Conservation (phyloP, 345 rosid species). For the Salix caprea region DNA sequence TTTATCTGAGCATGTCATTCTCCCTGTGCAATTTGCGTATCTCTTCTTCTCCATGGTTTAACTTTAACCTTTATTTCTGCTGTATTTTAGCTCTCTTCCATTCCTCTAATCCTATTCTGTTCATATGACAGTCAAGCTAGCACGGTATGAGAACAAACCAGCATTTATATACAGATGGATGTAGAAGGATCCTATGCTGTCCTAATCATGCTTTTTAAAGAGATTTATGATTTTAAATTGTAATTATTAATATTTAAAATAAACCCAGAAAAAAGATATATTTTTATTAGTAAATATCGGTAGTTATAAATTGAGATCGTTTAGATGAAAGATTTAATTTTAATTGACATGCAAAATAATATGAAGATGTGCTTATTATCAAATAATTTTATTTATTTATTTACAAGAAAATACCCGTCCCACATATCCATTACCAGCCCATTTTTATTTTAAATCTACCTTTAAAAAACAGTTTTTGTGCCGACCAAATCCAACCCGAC, state of each 20-base stretch:
- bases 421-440: slow-evolving; percentile 1
- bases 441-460: not conserved
- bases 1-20: not conserved
- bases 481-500: not conserved
- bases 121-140: no score
- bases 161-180: no score
- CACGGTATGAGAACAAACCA: no score
- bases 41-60: not conserved
- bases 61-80: not conserved
- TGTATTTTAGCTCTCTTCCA: not conserved
- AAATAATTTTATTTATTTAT: no score
- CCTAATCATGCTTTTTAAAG: no score
- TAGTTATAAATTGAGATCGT: no score
- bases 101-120: not conserved
- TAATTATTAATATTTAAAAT: not conserved
- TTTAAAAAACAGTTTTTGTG: not conserved
- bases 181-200: no score
- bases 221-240: no score
- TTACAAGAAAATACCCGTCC: not conserved
- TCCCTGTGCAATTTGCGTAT: not conserved
- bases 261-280: not conserved
- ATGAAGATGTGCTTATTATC: no score
- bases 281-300: no score
- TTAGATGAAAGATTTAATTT: no score
- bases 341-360: no score